phyloP scores from a whole-genome alignment of 345 rosid species.

The Arabis hirsuta region DNA sequence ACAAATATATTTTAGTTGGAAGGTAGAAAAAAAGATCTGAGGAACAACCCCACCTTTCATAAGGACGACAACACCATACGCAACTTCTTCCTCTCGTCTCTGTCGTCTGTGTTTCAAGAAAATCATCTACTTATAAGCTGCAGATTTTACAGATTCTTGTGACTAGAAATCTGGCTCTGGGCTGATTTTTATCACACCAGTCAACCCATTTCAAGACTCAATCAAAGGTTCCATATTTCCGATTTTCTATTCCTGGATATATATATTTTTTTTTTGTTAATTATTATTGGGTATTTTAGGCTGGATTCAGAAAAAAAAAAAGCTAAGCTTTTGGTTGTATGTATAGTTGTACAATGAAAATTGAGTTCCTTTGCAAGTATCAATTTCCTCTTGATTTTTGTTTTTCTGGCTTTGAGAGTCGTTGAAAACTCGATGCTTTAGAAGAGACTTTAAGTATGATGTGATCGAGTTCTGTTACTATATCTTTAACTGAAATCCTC shows the following conservation, averaged over 20 bases:
- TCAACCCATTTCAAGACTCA: slow-evolving; percentile 38
- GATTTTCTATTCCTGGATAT: neutral
- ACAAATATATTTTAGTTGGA: neutral
- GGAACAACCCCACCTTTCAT: slow-evolving; percentile 30
- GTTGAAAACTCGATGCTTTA: neutral
- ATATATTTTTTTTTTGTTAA: neutral
- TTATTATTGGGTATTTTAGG: neutral
- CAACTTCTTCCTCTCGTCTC: slow-evolving; percentile 26
- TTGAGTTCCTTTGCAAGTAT: slow-evolving; percentile 12
- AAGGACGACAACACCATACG: slow-evolving; percentile 33
- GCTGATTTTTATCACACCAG: slow-evolving; percentile 24
- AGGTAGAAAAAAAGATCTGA: slow-evolving; percentile 10
- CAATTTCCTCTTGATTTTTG: neutral
- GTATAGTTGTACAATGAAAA: neutral
- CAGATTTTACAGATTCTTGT: slow-evolving; percentile 11
- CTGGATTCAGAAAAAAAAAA: neutral
- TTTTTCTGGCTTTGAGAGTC: neutral
- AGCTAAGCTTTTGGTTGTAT: neutral
- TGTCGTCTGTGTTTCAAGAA: slow-evolving; percentile 2
- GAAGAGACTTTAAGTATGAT: neutral
- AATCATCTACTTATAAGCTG: neutral
- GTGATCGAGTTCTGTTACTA: neutral
- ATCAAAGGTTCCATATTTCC: slow-evolving; percentile 32
- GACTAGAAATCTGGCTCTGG: slow-evolving; percentile 31
- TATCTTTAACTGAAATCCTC: neutral